Conservation (phyloP, 805 yeast species). For the Phaffomyces thermotolerans region DNA sequence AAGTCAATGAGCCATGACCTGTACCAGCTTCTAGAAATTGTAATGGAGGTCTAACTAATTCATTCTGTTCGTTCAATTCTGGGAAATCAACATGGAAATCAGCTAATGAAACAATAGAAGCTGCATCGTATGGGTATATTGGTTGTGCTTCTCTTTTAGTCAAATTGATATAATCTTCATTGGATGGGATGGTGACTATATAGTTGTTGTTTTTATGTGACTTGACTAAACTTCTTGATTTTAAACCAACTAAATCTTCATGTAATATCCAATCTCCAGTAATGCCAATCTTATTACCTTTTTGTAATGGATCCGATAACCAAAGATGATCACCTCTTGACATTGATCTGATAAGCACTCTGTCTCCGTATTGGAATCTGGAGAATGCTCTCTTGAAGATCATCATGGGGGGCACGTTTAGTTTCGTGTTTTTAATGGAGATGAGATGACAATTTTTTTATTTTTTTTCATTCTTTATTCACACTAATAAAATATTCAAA, state of each 20-base stretch:
- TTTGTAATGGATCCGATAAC: conserved; percentile 21
- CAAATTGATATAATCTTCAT: conserved; percentile 40
- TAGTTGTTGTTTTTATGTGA: conserved; percentile 24
- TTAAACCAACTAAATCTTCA: conserved; percentile 31
- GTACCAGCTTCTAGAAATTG: conserved; percentile 48
- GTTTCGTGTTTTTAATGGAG: too few species aligned
- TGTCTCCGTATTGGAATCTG: conserved; percentile 13
- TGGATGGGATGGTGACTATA: conserved; percentile 31
- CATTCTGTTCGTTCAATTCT: conserved; percentile 9
- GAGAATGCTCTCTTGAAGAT: conserved; percentile 6
- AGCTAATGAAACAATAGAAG: conserved; percentile 37
- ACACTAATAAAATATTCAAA: too few species aligned
- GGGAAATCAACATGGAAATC: conserved; percentile 41
- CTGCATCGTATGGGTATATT: conserved; percentile 43
- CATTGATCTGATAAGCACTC: conserved; percentile 15
- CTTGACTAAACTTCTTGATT: conserved; percentile 28
- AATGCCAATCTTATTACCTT: conserved; percentile 16
- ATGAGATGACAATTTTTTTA: too few species aligned
- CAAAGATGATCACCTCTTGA: conserved; percentile 16
- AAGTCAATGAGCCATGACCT: conserved; percentile 45
- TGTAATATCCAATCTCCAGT: conserved; percentile 27
- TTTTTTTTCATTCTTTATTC: too few species aligned
- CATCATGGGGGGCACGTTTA: too few species aligned
- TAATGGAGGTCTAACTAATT: conserved; percentile 22
- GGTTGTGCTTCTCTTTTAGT: conserved; percentile 42